Percentiles rank a stretch among this genome's conserved stretches.
These are phyloP conservation scores for Sapria himalayana DNA, from an alignment of 345 rosid species.

Conservation along the genomic window DNA sequence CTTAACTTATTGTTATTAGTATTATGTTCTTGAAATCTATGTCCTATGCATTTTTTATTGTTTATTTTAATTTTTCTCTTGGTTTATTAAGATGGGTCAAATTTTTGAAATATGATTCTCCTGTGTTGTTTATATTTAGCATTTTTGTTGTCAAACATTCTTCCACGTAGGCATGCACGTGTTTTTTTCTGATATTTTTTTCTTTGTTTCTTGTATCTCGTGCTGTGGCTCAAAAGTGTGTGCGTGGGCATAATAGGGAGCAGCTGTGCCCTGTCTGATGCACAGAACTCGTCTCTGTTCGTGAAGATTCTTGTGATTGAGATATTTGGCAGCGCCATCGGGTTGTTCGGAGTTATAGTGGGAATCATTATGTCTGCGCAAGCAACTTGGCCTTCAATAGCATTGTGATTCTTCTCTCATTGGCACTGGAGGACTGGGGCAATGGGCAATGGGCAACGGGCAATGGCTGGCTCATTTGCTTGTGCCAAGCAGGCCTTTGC, in stretches of 20 bases:
- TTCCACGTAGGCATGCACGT: too few relatives aligned
- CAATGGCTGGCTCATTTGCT: too few relatives aligned
- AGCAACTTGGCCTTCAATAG: slow-evolving; percentile 85
- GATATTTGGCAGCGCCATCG: slow-evolving; percentile 96
- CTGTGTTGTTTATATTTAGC: too few relatives aligned
- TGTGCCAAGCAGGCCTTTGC: too few relatives aligned
- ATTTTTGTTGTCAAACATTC: too few relatives aligned
- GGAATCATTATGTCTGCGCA: slow-evolving; percentile 99
- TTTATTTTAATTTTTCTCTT: not conserved
- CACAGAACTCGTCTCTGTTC: slow-evolving; percentile 86
- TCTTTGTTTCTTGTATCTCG: slow-evolving; percentile 2
- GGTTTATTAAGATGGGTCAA: too few relatives aligned
- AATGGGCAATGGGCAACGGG: too few relatives aligned
- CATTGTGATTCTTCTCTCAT: slow-evolving; percentile 9
- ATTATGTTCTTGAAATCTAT: too few relatives aligned
- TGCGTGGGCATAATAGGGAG: slow-evolving; percentile 97
- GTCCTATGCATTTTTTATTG: not conserved
- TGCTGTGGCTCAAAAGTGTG: slow-evolving; percentile 32
- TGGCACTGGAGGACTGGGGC: too few relatives aligned
- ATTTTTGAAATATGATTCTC: too few relatives aligned
- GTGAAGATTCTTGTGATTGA: slow-evolving; percentile 98
- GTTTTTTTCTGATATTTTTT: not conserved
- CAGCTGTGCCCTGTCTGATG: slow-evolving; percentile 95
- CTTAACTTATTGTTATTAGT: too few relatives aligned
- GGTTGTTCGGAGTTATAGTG: slow-evolving; percentile 95